Evolutionary conservation across 768 basidiomycete species (phyloP).

Genomic region (Suillus sp.): DNA sequence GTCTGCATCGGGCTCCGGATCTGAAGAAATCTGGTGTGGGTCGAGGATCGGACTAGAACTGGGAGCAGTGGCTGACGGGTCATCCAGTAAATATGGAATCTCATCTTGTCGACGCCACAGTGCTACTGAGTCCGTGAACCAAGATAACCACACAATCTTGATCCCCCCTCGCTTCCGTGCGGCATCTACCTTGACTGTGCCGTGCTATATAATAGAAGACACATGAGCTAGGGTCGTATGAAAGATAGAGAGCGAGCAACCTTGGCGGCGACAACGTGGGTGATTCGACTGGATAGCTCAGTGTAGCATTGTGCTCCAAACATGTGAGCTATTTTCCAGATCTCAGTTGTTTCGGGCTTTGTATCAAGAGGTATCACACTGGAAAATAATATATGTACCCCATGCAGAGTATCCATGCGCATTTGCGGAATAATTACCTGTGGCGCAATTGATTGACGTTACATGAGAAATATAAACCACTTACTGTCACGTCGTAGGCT

Average conservation of each 20-base stretch:
- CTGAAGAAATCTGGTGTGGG: slow-evolving; percentile 59
- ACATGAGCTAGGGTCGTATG: slow-evolving; percentile 14
- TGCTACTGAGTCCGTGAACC: slow-evolving; percentile 90
- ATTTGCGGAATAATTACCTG: slow-evolving; percentile 86
- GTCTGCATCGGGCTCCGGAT: slow-evolving; percentile 67
- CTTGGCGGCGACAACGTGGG: slow-evolving; percentile 93
- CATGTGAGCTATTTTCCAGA: slow-evolving; percentile 83
- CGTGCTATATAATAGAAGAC: slow-evolving; percentile 50
- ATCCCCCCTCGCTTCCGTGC: slow-evolving; percentile 77
- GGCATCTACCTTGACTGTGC: slow-evolving; percentile 88
- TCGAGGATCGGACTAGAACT: slow-evolving; percentile 48
- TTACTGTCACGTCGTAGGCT: slow-evolving; percentile 77
- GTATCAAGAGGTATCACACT: slow-evolving; percentile 93
- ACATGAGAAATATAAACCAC: slow-evolving; percentile 25
- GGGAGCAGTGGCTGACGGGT: slow-evolving; percentile 44
- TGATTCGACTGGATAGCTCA: slow-evolving; percentile 65
- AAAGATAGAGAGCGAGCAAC: slow-evolving; percentile 39
- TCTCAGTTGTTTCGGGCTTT: slow-evolving; percentile 74
- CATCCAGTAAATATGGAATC: slow-evolving; percentile 71
- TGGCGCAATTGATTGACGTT: slow-evolving; percentile 7
- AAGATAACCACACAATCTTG: slow-evolving; percentile 84
- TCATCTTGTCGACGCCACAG: slow-evolving; percentile 87
- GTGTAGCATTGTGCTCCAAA: slow-evolving; percentile 86
- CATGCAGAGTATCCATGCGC: slow-evolving; percentile 74
- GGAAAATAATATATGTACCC: slow-evolving; percentile 86